Conservation (phyloP, 352 stramenopile genomes). For the Phytophthora lateralis region DNA sequence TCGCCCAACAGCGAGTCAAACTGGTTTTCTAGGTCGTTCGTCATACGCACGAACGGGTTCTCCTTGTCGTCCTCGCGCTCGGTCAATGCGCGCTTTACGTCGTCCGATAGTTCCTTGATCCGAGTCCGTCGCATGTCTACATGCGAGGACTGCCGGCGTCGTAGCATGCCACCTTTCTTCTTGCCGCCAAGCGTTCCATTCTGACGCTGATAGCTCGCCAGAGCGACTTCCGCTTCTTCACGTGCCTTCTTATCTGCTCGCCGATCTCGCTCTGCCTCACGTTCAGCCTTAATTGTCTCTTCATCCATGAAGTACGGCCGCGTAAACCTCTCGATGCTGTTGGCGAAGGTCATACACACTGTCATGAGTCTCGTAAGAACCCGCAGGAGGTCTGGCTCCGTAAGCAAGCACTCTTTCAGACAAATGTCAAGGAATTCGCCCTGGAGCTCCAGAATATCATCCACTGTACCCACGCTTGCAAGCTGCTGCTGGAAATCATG, state of each 20-base stretch:
- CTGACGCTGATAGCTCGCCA: slow-evolving; percentile 67
- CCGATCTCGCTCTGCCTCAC: slow-evolving; percentile 75
- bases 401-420: slow-evolving; percentile 97
- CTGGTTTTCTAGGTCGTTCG: slow-evolving; percentile 80
- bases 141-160: slow-evolving; percentile 72
- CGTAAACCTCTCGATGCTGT: slow-evolving; percentile 93
- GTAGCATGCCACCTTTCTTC: slow-evolving; percentile 63
- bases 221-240: slow-evolving; percentile 77
- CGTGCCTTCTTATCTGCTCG: slow-evolving; percentile 80
- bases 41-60: slow-evolving; percentile 81
- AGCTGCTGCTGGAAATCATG: slow-evolving; percentile 91
- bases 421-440: slow-evolving; percentile 96
- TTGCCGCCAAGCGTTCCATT: slow-evolving; percentile 42
- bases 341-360: slow-evolving; percentile 95
- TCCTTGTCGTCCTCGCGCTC: slow-evolving; percentile 68
- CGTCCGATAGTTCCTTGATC: slow-evolving; percentile 82
- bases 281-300: slow-evolving; percentile 85
- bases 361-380: slow-evolving; percentile 97
- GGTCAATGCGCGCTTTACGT: slow-evolving; percentile 76
- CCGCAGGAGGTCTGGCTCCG: slow-evolving; percentile 93
- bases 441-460: slow-evolving; percentile 95
- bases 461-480: slow-evolving; percentile 81
- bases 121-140: slow-evolving; percentile 78
- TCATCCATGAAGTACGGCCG: slow-evolving; percentile 84
- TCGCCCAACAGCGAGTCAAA: slow-evolving; percentile 88